Evolutionary conservation across 306 rosid species (phyloP), one percentile per base, ranked within the genome.

Genomic region (Sechiopsis laciniata): DNA sequence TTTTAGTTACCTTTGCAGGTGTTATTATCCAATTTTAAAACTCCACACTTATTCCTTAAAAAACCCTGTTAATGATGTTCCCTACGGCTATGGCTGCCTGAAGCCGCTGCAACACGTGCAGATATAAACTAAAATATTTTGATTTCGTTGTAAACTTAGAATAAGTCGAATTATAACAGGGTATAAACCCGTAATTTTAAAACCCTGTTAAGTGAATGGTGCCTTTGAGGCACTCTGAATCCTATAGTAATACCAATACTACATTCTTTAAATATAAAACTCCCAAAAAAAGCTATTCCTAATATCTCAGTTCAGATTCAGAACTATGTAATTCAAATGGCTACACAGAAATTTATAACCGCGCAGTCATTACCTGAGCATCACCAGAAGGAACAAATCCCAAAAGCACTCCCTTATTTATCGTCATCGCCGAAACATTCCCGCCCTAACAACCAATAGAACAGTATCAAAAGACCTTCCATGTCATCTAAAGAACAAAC

Each of bases 381-480:
- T 84, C 86, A 54, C 79, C 82, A 42, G 99, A 94, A 75, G 97
- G 92, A 80, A 88, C 74, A 74, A 94, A 94, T 53, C 92, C 99
- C 37, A 94, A 78, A 80, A 94, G 97, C 83, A 94, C 73, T 78
- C 99, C 99, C 85, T 75, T 85, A 55, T 89, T 79, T 42, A 94
- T 81, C 9, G 99, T 77, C 97, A 94, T 87, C 22, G 99, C 99
- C 15, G 89, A 86, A 75, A 94, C 97, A 55, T 74, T 84, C 59
- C 99, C 99, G 46, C 99, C 97, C 97, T 94, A 67, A 11, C 56
- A 46, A 67, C 37, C 72, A 67, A 67, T 3, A 67, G 56, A 21
- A 67, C 37, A 46, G 72, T 19, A 1, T 67, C 19, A 67, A 67
- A 66, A 66, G 10, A 50, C 68, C 74, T 73, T 61, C 60, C 29